Conservation (phyloP, 352 stramenopile genomes). For the Phytophthora syringae region DNA sequence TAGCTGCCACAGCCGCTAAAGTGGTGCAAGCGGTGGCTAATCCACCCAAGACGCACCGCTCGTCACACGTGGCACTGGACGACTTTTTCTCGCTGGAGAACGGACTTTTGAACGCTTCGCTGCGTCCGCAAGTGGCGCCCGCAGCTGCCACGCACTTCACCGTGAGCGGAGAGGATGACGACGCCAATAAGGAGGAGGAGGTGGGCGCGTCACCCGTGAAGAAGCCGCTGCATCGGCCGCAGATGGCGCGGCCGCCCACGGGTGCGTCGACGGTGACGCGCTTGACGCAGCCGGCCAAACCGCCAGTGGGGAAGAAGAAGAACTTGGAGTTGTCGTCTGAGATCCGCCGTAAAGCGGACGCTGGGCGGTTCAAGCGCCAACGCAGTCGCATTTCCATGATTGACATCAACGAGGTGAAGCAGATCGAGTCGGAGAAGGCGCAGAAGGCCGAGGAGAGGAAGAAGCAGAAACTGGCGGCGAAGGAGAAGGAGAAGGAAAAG, state of each 20-base stretch:
- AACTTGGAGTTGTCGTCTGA: constrained; percentile 76
- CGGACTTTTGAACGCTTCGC: constrained; percentile 62
- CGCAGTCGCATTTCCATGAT: constrained; percentile 89
- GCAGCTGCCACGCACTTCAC: constrained; percentile 67
- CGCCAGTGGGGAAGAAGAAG: constrained; percentile 65
- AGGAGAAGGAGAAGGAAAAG: constrained; percentile 49
- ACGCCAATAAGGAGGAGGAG: constrained; percentile 38
- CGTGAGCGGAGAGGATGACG: constrained; percentile 55
- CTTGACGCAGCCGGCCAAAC: constrained; percentile 36
- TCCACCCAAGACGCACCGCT: constrained; percentile 20
- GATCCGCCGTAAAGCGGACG: constrained; percentile 85
- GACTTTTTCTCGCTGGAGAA: constrained; percentile 78
- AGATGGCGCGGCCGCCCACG: constrained; percentile 51
- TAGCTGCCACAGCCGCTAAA: constrained; percentile 47
- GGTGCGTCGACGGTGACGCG: constrained; percentile 34
- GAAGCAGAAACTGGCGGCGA: constrained; percentile 60
- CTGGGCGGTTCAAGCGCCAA: constrained; percentile 83
- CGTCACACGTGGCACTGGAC: constrained; percentile 34
- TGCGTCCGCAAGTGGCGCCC: constrained; percentile 52
- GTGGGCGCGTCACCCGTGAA: constrained; percentile 40
- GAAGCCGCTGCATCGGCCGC: constrained; percentile 50
- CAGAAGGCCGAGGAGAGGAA: constrained; percentile 86
- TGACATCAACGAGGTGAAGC: constrained; percentile 88
- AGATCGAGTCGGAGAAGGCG: constrained; percentile 88
- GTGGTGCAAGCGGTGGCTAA: constrained; percentile 53